Evolutionary conservation across 2,329 filamentous ascomycete genomes (phyloP).

Genomic region (Onygenales sp.): DNA sequence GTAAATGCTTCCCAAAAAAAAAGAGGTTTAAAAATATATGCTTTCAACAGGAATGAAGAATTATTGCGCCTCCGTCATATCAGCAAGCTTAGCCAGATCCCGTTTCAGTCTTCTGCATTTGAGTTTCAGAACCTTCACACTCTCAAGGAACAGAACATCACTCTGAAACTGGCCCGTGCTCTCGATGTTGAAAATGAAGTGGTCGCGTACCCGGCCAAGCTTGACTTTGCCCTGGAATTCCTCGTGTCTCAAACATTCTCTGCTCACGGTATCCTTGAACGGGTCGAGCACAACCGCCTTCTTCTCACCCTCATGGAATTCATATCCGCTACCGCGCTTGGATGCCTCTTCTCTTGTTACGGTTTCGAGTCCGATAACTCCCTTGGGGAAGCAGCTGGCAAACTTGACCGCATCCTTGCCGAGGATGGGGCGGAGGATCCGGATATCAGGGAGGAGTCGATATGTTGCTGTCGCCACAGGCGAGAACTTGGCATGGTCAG

Average conservation of each 20-base stretch:
- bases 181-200: constrained; percentile 96
- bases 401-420: constrained; percentile 86
- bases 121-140: constrained; percentile 71
- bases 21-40: constrained; percentile 6
- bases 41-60: constrained; percentile 8
- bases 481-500: constrained; percentile 94
- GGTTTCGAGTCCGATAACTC: constrained; percentile 72
- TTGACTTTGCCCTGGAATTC: constrained; percentile 96
- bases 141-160: constrained; percentile 86
- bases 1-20: constrained; percentile 27
- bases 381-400: constrained; percentile 74
- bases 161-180: constrained; percentile 93
- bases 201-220: constrained; percentile 79
- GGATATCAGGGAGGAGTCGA: constrained; percentile 78
- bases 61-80: constrained; percentile 18
- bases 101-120: constrained; percentile 56
- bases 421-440: constrained; percentile 72
- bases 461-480: constrained; percentile 93
- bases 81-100: constrained; percentile 32
- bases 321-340: constrained; percentile 53
- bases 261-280: constrained; percentile 90
- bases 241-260: constrained; percentile 80
- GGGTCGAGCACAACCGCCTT: constrained; percentile 82
- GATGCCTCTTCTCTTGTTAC: constrained; percentile 59
- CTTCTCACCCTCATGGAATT: constrained; percentile 65